A percentile compares a stretch with the other conserved stretches of the same genome.
Conservation (phyloP, 2,329 filamentous ascomycete species). For the Pseudopithomyces maydicus region DNA sequence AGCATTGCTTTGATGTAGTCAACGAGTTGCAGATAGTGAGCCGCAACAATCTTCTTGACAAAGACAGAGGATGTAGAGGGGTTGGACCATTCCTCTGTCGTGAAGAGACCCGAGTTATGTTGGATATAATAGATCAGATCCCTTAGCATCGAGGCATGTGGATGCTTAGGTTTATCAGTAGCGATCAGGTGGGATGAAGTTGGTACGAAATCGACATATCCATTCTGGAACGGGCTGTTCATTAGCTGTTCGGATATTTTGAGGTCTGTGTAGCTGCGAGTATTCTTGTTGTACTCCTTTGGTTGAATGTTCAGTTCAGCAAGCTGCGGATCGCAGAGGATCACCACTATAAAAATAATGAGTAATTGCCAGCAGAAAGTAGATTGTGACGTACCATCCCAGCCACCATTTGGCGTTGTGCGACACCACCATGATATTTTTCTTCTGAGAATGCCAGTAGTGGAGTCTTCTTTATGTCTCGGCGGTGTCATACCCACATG, state of each 20-base stretch:
- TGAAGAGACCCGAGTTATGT: slow-evolving; percentile 24
- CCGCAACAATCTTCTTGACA: slow-evolving; percentile 41
- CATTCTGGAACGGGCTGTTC: slow-evolving; percentile 36
- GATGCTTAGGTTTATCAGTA: slow-evolving; percentile 18
- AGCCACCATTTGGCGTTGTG: slow-evolving; percentile 25
- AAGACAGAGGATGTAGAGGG: slow-evolving; percentile 32
- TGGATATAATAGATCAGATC: slow-evolving; percentile 36
- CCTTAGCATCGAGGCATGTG: slow-evolving; percentile 32
- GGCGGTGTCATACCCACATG: slow-evolving; percentile 42
- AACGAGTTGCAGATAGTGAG: slow-evolving; percentile 38
- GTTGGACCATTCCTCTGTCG: slow-evolving; percentile 22
- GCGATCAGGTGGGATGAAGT: slow-evolving; percentile 3
- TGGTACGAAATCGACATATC: slow-evolving; percentile 38
- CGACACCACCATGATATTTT: slow-evolving; percentile 39
- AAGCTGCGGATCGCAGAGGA: slow-evolving; percentile 40
- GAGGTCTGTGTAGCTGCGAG: slow-evolving; percentile 4
- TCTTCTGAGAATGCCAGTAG: slow-evolving; percentile 35
- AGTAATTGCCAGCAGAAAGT: not conserved
- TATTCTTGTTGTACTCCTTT: slow-evolving; percentile 15
- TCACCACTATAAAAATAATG: slow-evolving; percentile 23
- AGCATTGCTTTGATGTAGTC: slow-evolving; percentile 44
- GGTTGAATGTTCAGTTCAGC: slow-evolving; percentile 16
- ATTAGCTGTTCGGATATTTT: slow-evolving; percentile 9
- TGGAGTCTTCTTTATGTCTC: slow-evolving; percentile 26
- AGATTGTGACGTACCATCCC: slow-evolving; percentile 34